Conservation (phyloP, 768 basidiomycete genomes). For the Tulasnella calospora region DNA sequence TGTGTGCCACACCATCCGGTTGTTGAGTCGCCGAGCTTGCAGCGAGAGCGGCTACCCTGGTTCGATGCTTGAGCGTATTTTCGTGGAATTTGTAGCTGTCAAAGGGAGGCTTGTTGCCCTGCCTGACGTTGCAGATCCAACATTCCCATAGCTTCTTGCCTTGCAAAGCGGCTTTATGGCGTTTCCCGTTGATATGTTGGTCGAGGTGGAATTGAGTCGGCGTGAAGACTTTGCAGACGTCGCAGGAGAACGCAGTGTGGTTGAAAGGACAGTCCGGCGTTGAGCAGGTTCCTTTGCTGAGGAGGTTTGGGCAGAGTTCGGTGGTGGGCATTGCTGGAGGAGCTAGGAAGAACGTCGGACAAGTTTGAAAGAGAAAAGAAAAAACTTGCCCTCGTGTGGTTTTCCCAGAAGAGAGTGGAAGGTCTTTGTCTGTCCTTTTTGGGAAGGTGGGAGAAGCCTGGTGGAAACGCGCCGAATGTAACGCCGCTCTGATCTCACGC, state of each 20-base stretch:
- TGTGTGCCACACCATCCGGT: not conserved
- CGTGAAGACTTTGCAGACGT: constrained; percentile 13
- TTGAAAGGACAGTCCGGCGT: constrained; percentile 16
- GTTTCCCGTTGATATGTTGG: constrained; percentile 16
- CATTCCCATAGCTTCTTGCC: constrained; percentile 9
- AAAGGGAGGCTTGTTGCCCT: not conserved
- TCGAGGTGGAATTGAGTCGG: constrained; percentile 9
- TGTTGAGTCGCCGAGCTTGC: not conserved
- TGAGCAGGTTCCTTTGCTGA: constrained; percentile 10
- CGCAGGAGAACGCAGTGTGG: constrained; percentile 17
- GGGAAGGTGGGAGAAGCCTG: not conserved
- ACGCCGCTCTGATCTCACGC: not conserved
- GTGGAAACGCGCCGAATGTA: not conserved
- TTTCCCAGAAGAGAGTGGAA: not conserved
- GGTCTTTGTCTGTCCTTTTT: not conserved
- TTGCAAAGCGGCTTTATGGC: constrained; percentile 1
- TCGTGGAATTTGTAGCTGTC: not conserved
- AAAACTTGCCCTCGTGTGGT: not conserved
- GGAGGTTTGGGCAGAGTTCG: constrained; percentile 20
- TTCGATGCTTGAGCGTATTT: not conserved
- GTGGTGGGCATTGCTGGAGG: not conserved
- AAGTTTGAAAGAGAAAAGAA: not conserved
- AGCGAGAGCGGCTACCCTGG: not conserved
- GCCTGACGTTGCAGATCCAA: constrained; percentile 15
- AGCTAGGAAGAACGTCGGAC: not conserved